Evolutionary conservation across 1,139 yeast genomes (phyloP), one percentile per base, ranked within the genome.

Genomic region (Ogataea hybrid): DNA sequence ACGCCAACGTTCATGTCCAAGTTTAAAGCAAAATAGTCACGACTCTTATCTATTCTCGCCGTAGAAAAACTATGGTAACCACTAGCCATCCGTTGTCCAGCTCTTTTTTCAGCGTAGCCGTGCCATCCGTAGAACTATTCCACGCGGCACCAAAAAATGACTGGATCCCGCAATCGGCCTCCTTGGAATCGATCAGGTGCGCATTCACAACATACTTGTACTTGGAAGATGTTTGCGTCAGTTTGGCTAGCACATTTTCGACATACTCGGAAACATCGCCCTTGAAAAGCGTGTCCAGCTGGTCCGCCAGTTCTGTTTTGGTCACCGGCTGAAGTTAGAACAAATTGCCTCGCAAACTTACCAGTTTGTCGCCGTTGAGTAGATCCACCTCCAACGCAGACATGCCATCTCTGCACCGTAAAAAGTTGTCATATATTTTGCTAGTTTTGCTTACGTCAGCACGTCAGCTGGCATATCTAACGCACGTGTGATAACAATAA

Each of bases 51-150:
- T 28, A 37, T 20, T 37, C 41, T 37, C 36, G 32, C 8, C 41
- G 41, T 37, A 37, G 21, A 28, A 37, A 37, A 28, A 37, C 36
- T 12, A 37, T 37, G 27, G 32, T 32, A 7, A 53, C 23, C 15
- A 51, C 30, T 29, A 39, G 37, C 11, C 35, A 25, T 9, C 28
- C 12, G 4, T 43, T 36, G 23, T 36, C 41, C 8, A 41, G n/a
- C 11, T 49, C 37, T 8, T 46, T 35, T 20, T 41, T 53, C 23
- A 62, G 46, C 31, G 57, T 61, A n/a, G 63, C 52, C 12, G 57
- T 37, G 5, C 73, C 74, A 47, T 70, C 75, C 30, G 58, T 64
- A 16, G 58, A 51, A 17, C 54, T 49, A 44, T 69, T 65, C 73
- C 73, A 69, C 14, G 62, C 49, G 1, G 71, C 61, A 10, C 73